Base-by-base conservation (phyloP, 2,329 filamentous ascomycete genomes). In the Colletotrichum cereale region DNA sequence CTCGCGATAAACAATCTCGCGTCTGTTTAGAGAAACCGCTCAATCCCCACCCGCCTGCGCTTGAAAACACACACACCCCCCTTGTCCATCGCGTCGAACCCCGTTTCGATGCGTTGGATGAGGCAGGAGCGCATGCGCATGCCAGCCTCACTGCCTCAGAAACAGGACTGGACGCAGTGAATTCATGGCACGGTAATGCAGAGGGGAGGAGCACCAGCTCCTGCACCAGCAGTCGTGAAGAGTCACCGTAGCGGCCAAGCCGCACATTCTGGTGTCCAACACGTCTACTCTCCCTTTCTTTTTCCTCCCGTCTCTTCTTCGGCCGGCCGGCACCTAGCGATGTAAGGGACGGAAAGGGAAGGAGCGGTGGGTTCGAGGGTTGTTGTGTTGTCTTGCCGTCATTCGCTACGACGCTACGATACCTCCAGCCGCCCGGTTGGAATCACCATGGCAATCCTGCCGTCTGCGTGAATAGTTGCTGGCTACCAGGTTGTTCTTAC, bases 331-430 rank as follows among this genome's bases (percentile, higher is more conserved):
- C 44, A 44, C 31, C 36, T 26, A 21, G 48, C 31, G 36, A 52
- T 38, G 61, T 34, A 24, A 24, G 48, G 48, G 38, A 55, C 34
- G 29, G 18, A 26, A 38, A 26, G 36, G 34, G 36, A 18, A 12
- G 61, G 31, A 7, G 31, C 1, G 58, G 44, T 64, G 52, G 52
- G n/a, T 7, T 63, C 31, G 18, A 63, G 61, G 0, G 36, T 44
- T 62, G 57, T 68, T 68, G 68, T 68, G 68, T 64, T 71, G 69
- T 63, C 65, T 72, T 53, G 44, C 38, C 58, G 53, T 50, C 16
- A 69, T 72, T 72, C 69, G 69, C 58, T 69, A 56, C 53, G 38
- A 60, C 65, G 36, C 52, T 42, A 34, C 65, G 63, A 60, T 55
- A 47, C n/a, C n/a, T n/a, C n/a, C 69, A 60, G 65, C 47, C 66